Base-by-base conservation (phyloP, 192 early-diverging fungal genomes). In the Martensiomyces pterosporus region DNA sequence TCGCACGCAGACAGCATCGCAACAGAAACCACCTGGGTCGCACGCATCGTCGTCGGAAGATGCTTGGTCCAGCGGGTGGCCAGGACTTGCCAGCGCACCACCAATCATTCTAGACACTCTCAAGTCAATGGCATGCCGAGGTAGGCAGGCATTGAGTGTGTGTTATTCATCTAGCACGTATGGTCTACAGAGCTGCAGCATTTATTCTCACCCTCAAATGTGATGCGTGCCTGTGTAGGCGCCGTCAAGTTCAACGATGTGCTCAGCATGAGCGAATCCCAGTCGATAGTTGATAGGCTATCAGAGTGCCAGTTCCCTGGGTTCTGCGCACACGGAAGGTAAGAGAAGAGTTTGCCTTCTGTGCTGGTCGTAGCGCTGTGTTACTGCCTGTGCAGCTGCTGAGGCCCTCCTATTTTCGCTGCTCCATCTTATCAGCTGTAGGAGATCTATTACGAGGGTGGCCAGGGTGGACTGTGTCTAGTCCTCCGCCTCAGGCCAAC, bases 321-420 rank as follows among this genome's bases (percentile, higher is more conserved):
- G 39, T 73, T 58, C 41, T 73, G 70, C 39, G 70, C 70, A 4
- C 70, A 73, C 17, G 70, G 70, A 40, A 65, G 70, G 57, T 46
- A 50, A 37, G 55, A 15, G 21, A 37, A n/a, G n/a, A n/a, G n/a
- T n/a, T n/a, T n/a, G n/a, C n/a, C n/a, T n/a, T n/a, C n/a, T n/a
- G n/a, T n/a, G n/a, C n/a, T n/a, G n/a, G n/a, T n/a, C n/a, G n/a
- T n/a, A n/a, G n/a, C n/a, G n/a, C n/a, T n/a, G n/a, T n/a, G n/a
- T n/a, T n/a, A n/a, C n/a, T n/a, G n/a, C n/a, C n/a, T n/a, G n/a
- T n/a, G n/a, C n/a, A n/a, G n/a, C n/a, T n/a, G n/a, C n/a, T n/a
- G n/a, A n/a, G n/a, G n/a, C n/a, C n/a, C n/a, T n/a, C n/a, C n/a
- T n/a, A n/a, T n/a, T n/a, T n/a, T n/a, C n/a, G n/a, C n/a, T n/a